Conservation (phyloP, 305 asterid genomes). For the Solanum hybrid region DNA sequence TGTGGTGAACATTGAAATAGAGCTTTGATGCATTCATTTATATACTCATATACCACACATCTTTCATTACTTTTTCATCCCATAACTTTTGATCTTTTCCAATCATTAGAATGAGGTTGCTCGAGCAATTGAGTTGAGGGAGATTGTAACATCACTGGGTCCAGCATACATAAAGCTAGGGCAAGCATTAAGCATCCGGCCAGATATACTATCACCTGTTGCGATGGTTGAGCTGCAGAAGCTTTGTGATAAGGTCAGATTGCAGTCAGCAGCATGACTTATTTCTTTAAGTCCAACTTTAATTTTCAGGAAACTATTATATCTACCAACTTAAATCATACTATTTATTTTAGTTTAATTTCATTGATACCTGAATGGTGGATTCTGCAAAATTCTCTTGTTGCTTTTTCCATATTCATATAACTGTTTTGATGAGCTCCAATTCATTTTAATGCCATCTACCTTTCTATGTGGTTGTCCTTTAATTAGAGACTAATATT, state of each 20-base stretch:
- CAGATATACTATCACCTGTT: constrained; percentile 83
- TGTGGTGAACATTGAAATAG: background rate
- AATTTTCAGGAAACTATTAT: background rate
- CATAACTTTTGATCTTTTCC: constrained; percentile 8
- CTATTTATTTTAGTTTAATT: background rate
- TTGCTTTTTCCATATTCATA: background rate
- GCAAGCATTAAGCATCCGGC: constrained; percentile 97
- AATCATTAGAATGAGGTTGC: constrained; percentile 84
- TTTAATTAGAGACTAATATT: background rate
- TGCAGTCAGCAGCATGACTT: background rate
- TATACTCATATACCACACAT: background rate
- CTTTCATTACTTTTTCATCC: constrained; percentile 1
- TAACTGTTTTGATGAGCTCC: background rate
- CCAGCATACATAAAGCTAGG: constrained; percentile 99
- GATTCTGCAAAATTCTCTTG: background rate
- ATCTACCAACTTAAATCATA: background rate
- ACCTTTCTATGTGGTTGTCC: background rate
- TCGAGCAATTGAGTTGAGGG: constrained; percentile 93
- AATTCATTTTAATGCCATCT: background rate
- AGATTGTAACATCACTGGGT: constrained; percentile 94
- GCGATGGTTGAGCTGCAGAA: constrained; percentile 96
- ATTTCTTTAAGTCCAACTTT: background rate
- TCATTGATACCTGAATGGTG: background rate
- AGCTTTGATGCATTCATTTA: background rate
- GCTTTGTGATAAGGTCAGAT: constrained; percentile 93